Evolutionary conservation across 192 early-diverging fungal genomes (phyloP).

Genomic region (Rhizoclosmatium globosum): DNA sequence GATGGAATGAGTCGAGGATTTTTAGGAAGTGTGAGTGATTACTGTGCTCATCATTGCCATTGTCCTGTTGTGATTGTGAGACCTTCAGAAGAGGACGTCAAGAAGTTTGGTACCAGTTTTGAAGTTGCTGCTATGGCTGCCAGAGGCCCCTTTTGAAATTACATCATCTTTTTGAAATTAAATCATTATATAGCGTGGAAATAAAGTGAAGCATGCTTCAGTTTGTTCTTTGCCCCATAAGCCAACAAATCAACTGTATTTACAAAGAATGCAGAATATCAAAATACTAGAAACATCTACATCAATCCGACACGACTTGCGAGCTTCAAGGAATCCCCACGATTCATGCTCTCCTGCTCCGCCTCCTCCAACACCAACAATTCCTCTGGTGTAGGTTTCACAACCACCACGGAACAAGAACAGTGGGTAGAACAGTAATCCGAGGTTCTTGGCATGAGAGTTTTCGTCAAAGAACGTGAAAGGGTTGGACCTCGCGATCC

Average conservation of each 20-base stretch:
- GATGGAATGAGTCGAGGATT: conserved; percentile 50
- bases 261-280: no score
- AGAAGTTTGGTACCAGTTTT: background rate
- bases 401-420: background rate
- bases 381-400: background rate
- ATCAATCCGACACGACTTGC: background rate
- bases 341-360: background rate
- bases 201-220: no score
- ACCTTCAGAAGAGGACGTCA: background rate
- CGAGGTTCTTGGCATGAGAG: background rate
- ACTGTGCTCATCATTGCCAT: conserved; percentile 22
- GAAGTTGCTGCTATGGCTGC: no score
- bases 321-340: background rate
- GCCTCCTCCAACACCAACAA: background rate
- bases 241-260: no score
- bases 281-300: background rate
- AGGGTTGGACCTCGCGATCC: background rate
- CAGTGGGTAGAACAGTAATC: background rate
- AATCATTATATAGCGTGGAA: no score
- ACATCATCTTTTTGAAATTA: no score
- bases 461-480: background rate
- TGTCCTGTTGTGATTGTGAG: conserved; percentile 33
- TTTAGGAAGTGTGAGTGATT: conserved; percentile 9
- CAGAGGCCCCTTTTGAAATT: no score
- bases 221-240: no score